Base-by-base conservation (phyloP, 2,329 filamentous ascomycete species). In the Pestalotiopsis sp. region DNA sequence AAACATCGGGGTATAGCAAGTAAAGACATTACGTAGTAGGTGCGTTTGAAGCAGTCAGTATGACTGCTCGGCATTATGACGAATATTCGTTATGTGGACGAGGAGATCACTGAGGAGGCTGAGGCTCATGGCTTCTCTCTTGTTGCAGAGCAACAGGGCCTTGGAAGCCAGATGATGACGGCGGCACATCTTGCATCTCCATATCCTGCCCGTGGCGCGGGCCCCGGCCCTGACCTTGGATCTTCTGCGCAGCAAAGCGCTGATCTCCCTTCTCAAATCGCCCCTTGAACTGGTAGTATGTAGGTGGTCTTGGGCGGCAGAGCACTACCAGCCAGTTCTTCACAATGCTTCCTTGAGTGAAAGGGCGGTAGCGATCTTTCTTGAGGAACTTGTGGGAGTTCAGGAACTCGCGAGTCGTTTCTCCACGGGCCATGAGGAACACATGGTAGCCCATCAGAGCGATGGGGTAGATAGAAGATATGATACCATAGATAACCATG, bases 301-400 rank as follows among this genome's bases (percentile, higher is more conserved):
- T 95, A 7, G 95, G 94, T 22, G 94, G 90, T 22, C 94, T 88
- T 13, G 96, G 94, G 62, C 95, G 90, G 72, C 90, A 91, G 63
- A 98, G 84, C 13, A 98, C 94, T 7, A 90, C 87, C 48, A 92
- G 79, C 87, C 93, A 94, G 79, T 99, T 99, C 75, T 86, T 91
- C 75, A 92, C 79, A 61, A 91, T 83, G 72, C 84, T 91, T 44
- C 90, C 91, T 75, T 97, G 94, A 1, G 90, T 94, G 74, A 97
- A 99, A 1, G 96, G 94, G 57, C 94, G 86, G 79, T 97, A 97
- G 13, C 96, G 89, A 78, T 99, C 95, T 73, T 92, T 91, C 81
- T 96, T 97, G 70, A 91, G 83, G 78, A 99, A 98, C 79, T 98
- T 98, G 80, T 97, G 94, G 4, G 92, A 94, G 80, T 97, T 97